Evolutionary conservation across 108 stramenopile species (phyloP), one percentile per base, ranked within the genome.

Genomic region (Epithemia pelagica): DNA sequence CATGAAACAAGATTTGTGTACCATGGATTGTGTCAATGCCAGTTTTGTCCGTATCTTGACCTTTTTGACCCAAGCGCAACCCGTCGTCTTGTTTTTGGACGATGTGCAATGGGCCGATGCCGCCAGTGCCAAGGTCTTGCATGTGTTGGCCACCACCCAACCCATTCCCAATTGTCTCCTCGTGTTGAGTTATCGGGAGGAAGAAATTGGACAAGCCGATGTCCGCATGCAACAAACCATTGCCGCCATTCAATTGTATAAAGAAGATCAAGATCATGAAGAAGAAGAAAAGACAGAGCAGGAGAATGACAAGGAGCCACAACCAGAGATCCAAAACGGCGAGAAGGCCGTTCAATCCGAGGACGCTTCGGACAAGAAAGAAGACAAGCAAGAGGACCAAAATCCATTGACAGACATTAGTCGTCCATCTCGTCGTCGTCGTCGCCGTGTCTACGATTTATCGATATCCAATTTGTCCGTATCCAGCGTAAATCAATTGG

Each of bases 91-190:
- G 25, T 74, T 84, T 59, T 52, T 84, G 5, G 83, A 84, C 60
- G 78, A 84, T 68, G 1, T 84, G 0, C 82, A 84, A 32, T 81
- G 78, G 79, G 79, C 80, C 26, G 80, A 84, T 54, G 22, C 31
- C 10, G 60, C 76, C 10, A 64, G 61, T 58, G 21, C 26, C n/a
- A 27, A 61, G 28, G 21, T 61, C 5, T 26, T 61, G 69, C 1
- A 31, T 32, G 18, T 59, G 32, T 64, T 62, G 37, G 37, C 57
- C 1, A 33, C 24, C 28, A n/a, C 69, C 59, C 28, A 33, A 31
- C 32, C 52, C 3, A 61, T 55, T 25, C 30, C 61, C 0, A 65
- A 60, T 53, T 58, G 61, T 30, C 20, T 66, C 26, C 52, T 70
- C 2, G 28, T 63, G 23, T n/a, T 76, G 19, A 61, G 65, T 15